These are phyloP conservation scores for Cladosporium halotolerans DNA, from an alignment of 2,329 filamentous ascomycete genomes.

Conservation along the genomic window DNA sequence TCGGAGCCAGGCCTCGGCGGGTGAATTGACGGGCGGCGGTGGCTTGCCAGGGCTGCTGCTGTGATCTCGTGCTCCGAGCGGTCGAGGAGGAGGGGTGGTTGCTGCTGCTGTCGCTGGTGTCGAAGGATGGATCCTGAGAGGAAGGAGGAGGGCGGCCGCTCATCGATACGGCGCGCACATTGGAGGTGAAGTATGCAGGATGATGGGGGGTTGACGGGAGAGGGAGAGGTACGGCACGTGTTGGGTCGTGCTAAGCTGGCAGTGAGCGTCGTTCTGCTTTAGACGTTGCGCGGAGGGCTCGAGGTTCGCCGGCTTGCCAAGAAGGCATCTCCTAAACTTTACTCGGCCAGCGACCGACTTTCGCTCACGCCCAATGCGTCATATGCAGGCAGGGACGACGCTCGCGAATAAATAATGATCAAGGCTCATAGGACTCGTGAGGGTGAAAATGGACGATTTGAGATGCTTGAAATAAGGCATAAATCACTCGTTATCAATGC, in stretches of 20 bases:
- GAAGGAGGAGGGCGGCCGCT: conserved; percentile 49
- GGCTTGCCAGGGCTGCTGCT: conserved; percentile 53
- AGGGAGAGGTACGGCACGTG: not conserved
- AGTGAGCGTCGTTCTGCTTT: not conserved
- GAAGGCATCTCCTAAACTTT: conserved; percentile 3
- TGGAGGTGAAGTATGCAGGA: conserved; percentile 13
- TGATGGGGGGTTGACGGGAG: conserved; percentile 2
- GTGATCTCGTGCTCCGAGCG: conserved; percentile 40
- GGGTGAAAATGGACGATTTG: too few relatives aligned
- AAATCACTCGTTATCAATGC: too few relatives aligned
- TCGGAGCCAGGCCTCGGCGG: conserved; percentile 53
- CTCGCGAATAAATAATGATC: too few relatives aligned
- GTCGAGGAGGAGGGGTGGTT: conserved; percentile 18
- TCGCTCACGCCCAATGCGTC: too few relatives aligned
- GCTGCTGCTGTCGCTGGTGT: conserved; percentile 14
- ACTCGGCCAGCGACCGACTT: not conserved
- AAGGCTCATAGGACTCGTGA: too few relatives aligned
- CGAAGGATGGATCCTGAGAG: conserved; percentile 19
- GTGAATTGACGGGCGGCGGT: conserved; percentile 48
- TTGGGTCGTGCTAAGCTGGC: not conserved
- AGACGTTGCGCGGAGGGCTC: not conserved
- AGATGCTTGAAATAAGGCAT: too few relatives aligned
- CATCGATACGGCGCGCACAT: conserved; percentile 40
- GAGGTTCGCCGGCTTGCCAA: too few relatives aligned
- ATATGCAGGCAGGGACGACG: too few relatives aligned